phyloP scores from a whole-genome alignment of 164 flowering plant species.

The Amborella trichopoda region DNA sequence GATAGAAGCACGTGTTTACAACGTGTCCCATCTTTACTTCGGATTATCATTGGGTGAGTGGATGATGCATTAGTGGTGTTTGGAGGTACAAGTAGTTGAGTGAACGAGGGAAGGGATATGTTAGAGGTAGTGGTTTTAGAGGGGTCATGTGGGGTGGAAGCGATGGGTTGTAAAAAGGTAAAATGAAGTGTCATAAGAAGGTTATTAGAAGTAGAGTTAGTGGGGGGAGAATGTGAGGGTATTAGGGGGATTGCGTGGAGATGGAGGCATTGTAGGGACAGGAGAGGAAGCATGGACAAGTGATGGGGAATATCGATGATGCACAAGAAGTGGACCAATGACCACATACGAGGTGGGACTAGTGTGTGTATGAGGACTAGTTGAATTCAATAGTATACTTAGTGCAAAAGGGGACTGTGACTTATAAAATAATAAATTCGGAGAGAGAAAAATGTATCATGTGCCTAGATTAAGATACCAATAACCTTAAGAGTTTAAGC shows the following conservation, averaged over 20 bases:
- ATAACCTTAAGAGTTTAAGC: neutral
- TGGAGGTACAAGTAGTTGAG: neutral
- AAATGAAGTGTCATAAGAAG: neutral
- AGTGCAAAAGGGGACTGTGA: neutral
- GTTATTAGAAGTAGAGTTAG: neutral
- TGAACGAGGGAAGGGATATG: neutral
- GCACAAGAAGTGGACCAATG: neutral
- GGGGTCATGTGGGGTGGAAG: neutral
- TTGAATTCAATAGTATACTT: neutral
- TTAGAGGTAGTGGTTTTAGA: neutral
- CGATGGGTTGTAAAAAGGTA: neutral
- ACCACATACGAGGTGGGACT: too few relatives aligned
- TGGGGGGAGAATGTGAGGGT: neutral
- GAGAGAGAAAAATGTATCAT: neutral
- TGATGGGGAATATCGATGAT: neutral
- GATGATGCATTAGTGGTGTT: neutral
- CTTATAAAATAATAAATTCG: neutral
- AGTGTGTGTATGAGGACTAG: neutral
- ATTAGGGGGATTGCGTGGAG: neutral
- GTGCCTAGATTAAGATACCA: neutral
- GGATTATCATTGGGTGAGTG: neutral
- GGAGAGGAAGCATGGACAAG: neutral
- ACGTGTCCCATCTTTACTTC: neutral
- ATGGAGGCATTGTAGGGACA: neutral
- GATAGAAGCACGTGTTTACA: too few relatives aligned